phyloP scores from a whole-genome alignment of 2,329 filamentous ascomycete genomes.

The Zalaria sp. region DNA sequence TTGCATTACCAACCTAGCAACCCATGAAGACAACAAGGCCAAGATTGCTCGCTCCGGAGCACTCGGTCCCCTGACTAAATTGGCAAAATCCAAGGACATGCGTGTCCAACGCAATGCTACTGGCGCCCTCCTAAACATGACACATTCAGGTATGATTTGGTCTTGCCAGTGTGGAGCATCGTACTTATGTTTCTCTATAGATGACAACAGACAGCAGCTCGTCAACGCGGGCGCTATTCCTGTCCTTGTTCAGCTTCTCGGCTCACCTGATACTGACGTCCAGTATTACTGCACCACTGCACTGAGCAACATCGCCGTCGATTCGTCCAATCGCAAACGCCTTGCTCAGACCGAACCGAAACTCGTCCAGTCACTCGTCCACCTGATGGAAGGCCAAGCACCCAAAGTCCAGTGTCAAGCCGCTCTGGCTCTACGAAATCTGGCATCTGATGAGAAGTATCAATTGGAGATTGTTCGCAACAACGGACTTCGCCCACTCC shows the following conservation, averaged over 20 bases:
- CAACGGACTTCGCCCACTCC: slow-evolving; percentile 68
- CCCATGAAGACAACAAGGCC: slow-evolving; percentile 97
- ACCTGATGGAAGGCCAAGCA: slow-evolving; percentile 93
- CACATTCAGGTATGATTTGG: slow-evolving; percentile 68
- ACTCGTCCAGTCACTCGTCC: slow-evolving; percentile 84
- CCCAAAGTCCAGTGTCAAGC: slow-evolving; percentile 98
- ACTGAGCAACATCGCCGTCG: slow-evolving; percentile 95
- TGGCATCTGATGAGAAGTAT: slow-evolving; percentile 97
- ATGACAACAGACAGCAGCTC: slow-evolving; percentile 94
- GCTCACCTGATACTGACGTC: slow-evolving; percentile 87
- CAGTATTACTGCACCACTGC: slow-evolving; percentile 99
- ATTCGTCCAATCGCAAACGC: slow-evolving; percentile 78
- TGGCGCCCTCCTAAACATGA: slow-evolving; percentile 95
- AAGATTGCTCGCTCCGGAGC: slow-evolving; percentile 95
- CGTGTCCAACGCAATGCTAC: slow-evolving; percentile 95
- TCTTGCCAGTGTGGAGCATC: not conserved
- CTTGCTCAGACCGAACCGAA: slow-evolving; percentile 82
- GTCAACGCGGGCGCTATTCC: slow-evolving; percentile 97
- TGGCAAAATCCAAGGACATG: slow-evolving; percentile 98
- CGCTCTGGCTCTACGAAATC: slow-evolving; percentile 79
- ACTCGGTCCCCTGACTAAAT: slow-evolving; percentile 72
- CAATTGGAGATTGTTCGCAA: slow-evolving; percentile 93
- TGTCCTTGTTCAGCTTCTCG: slow-evolving; percentile 86
- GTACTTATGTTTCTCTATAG: slow-evolving; percentile 28
- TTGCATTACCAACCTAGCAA: slow-evolving; percentile 95